These are phyloP conservation scores for Populus davidiana DNA, from an alignment of 345 rosid genomes.

Conservation along the genomic window DNA sequence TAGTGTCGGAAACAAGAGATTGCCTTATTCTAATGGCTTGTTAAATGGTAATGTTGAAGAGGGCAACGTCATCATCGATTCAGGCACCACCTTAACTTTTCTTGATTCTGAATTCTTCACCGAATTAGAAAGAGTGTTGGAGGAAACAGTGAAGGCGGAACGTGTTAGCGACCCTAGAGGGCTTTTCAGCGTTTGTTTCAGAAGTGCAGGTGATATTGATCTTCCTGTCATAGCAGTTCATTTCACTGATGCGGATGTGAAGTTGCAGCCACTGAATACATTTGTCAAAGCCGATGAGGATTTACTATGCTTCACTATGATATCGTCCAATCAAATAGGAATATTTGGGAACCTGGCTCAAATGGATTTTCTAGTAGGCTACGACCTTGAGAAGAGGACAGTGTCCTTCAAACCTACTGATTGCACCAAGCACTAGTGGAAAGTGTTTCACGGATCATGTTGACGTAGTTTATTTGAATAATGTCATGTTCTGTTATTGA, in stretches of 20 bases:
- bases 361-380: constrained; percentile 39
- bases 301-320: constrained; percentile 37
- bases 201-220: not conserved
- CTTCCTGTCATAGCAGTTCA: constrained; percentile 53
- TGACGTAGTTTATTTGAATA: too few species aligned
- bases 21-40: constrained; percentile 23
- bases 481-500: too few species aligned
- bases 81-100: constrained; percentile 54
- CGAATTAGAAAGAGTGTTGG: constrained; percentile 28
- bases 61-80: constrained; percentile 56
- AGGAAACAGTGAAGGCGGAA: constrained; percentile 23
- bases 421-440: constrained; percentile 25
- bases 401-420: constrained; percentile 46
- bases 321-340: constrained; percentile 24
- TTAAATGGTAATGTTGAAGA: not conserved
- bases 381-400: constrained; percentile 34
- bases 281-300: constrained; percentile 23
- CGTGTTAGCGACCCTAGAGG: constrained; percentile 39
- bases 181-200: constrained; percentile 32
- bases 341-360: constrained; percentile 45
- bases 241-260: constrained; percentile 45
- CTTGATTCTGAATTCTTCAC: constrained; percentile 38
- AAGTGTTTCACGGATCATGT: too few species aligned
- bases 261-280: constrained; percentile 39
- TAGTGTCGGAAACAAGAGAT: constrained; percentile 44